Base-by-base conservation (phyloP, 2,329 filamentous ascomycete genomes). In the Pseudogymnoascus sp. region DNA sequence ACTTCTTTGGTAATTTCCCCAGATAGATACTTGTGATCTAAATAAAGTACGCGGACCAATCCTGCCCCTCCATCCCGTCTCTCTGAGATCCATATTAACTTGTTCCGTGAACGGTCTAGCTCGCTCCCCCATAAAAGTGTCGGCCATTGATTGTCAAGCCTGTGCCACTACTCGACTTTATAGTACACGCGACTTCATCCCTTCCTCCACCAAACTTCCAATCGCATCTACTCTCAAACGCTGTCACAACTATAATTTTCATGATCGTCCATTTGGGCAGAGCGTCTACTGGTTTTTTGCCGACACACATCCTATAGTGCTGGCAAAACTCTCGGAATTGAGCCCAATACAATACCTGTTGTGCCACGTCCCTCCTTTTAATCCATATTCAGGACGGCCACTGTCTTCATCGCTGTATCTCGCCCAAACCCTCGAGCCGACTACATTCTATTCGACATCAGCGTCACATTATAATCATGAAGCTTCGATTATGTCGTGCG, bases 401-500 rank as follows among this genome's bases (percentile, higher is more conserved):
- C 16, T 56, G 16, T 26, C 50, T 33, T 16, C 24, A 56, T 33
- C 50, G 50, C 50, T 29, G 8, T 33, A 33, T 56, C 29, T 56
- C 26, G 50, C 29, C 50, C 29, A 13, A 33, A 33, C 7, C 50
- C 1, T 33, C 29, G 29, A 56, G 4, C 8, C 10, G 6, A 29
- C 50, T n/a, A 21, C 29, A 42, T 61, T 21, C 38, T 53, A 56
- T 19, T 63, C 62, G 40, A 61, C 61, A 26, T 26, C 29, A 61
- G 26, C 59, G 50, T 61, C 44, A 50, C 75, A 33, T 56, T 33
- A 56, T 33, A 61, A 79, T 68, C 68, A 89, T 90, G 86, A 85
- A 81, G 75, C 75, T 88, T 69, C 80, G 79, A 75, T 78, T 61
- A 61, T 61, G 78, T 66, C 76, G 75, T 63, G 77, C 78, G 65